Percentiles rank a stretch among this genome's conserved stretches.
Evolutionary conservation across 2,329 filamentous ascomycete genomes (phyloP).

Genomic region (Penicillium oxalicum): DNA sequence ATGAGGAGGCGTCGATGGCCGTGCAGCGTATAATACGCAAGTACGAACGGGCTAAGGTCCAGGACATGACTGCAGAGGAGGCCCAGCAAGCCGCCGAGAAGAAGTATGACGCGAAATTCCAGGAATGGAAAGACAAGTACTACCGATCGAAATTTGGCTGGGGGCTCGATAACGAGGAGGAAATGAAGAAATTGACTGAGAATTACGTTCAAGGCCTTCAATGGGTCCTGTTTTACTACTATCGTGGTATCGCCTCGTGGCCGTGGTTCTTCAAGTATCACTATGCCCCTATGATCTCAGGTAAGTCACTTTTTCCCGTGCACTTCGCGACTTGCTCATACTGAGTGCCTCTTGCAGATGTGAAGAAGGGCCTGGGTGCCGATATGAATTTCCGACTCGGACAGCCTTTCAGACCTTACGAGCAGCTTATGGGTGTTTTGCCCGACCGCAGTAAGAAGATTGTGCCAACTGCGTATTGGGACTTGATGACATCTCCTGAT

Average conservation of each 20-base stretch:
- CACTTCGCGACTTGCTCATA: background rate
- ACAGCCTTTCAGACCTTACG: slow-evolving; percentile 88
- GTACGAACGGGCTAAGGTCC: slow-evolving; percentile 83
- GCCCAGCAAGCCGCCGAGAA: slow-evolving; percentile 71
- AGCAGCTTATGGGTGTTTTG: slow-evolving; percentile 96
- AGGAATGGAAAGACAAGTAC: slow-evolving; percentile 90
- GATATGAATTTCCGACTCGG: slow-evolving; percentile 90
- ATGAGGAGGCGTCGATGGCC: slow-evolving; percentile 78
- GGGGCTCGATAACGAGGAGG: slow-evolving; percentile 71
- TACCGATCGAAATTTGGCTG: slow-evolving; percentile 89
- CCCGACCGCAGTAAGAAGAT: slow-evolving; percentile 97
- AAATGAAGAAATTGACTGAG: slow-evolving; percentile 76
- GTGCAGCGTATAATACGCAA: slow-evolving; percentile 78
- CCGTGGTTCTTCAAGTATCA: slow-evolving; percentile 97
- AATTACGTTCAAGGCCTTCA: slow-evolving; percentile 97
- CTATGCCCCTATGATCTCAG: slow-evolving; percentile 93
- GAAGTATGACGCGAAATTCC: slow-evolving; percentile 85
- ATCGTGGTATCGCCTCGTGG: slow-evolving; percentile 94
- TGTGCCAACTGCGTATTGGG: slow-evolving; percentile 79
- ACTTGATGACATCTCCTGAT: slow-evolving; percentile 81
- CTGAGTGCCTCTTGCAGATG: slow-evolving; percentile 52
- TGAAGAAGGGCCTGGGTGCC: slow-evolving; percentile 78
- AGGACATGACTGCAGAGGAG: slow-evolving; percentile 73
- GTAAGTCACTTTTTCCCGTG: slow-evolving; percentile 35
- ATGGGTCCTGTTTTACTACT: slow-evolving; percentile 98